Conservation (phyloP, 2,329 filamentous ascomycete genomes). For the Paecilomyces sp. region DNA sequence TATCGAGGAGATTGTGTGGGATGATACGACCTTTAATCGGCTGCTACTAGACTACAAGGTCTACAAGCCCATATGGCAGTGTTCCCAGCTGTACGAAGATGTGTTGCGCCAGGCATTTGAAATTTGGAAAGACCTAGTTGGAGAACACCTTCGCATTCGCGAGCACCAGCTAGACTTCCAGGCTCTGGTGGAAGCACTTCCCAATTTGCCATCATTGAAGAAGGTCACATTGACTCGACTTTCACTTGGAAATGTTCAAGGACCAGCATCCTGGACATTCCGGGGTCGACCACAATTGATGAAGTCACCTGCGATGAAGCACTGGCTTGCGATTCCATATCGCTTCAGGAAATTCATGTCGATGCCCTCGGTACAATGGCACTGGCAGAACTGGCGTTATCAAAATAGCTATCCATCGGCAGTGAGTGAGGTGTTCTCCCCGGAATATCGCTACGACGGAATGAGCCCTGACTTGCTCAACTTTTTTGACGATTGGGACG, state of each 20-base stretch:
- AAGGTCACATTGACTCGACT: neutral
- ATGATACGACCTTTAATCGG: neutral
- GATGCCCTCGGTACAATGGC: neutral
- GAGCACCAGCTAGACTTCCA: neutral
- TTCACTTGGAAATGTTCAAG: neutral
- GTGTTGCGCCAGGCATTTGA: neutral
- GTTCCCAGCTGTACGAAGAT: neutral
- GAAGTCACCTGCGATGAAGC: neutral
- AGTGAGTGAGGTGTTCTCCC: neutral
- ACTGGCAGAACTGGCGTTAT: neutral
- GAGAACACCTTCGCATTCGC: neutral
- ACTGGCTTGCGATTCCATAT: neutral
- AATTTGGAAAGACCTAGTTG: neutral
- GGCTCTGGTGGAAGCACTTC: neutral
- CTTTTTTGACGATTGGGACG: neutral
- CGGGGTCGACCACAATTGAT: neutral
- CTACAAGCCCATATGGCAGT: neutral
- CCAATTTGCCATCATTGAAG: neutral
- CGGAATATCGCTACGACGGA: neutral
- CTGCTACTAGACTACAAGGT: neutral
- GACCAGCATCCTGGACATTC: neutral
- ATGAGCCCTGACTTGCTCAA: neutral
- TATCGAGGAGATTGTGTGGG: conserved; percentile 1
- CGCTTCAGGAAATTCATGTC: neutral
- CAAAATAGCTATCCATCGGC: neutral